phyloP scores from a whole-genome alignment of 495 filamentous ascomycete species.

The Daldinia bambusicola region DNA sequence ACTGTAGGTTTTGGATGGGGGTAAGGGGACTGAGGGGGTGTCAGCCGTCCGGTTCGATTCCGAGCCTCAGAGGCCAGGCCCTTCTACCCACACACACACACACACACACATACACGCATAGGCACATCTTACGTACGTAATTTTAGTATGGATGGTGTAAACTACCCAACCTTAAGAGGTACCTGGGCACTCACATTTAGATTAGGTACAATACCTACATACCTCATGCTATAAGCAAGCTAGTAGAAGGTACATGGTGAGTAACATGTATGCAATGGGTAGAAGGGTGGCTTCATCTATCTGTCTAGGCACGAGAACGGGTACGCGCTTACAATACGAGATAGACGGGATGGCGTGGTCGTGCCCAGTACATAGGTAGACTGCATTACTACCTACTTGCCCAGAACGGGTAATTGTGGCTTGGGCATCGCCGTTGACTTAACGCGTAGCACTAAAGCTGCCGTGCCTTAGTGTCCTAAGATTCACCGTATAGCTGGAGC shows the following conservation, averaged over 20 bases:
- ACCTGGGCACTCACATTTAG: not conserved
- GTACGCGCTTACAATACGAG: slow-evolving; percentile 9
- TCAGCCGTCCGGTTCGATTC: slow-evolving; percentile 26
- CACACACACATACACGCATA: not conserved
- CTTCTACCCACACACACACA: slow-evolving; percentile 4
- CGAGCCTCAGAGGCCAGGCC: slow-evolving; percentile 19
- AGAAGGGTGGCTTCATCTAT: not conserved
- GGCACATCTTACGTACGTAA: too few species aligned
- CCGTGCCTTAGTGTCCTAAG: too few species aligned
- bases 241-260: too few species aligned
- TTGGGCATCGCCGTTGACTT: slow-evolving; percentile 5
- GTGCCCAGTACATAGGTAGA: not conserved
- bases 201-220: not conserved
- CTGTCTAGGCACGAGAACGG: slow-evolving; percentile 17
- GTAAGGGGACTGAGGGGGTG: not conserved
- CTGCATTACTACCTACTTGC: not conserved
- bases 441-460: not conserved
- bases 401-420: slow-evolving; percentile 22
- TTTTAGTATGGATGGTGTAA: too few species aligned
- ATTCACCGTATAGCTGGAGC: too few species aligned
- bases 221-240: too few species aligned
- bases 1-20: not conserved
- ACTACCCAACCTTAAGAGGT: too few species aligned
- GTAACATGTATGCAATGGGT: too few species aligned
- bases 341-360: slow-evolving; percentile 1